phyloP scores from a whole-genome alignment of 2,329 filamentous ascomycete species.

The Tolypocladium album region DNA sequence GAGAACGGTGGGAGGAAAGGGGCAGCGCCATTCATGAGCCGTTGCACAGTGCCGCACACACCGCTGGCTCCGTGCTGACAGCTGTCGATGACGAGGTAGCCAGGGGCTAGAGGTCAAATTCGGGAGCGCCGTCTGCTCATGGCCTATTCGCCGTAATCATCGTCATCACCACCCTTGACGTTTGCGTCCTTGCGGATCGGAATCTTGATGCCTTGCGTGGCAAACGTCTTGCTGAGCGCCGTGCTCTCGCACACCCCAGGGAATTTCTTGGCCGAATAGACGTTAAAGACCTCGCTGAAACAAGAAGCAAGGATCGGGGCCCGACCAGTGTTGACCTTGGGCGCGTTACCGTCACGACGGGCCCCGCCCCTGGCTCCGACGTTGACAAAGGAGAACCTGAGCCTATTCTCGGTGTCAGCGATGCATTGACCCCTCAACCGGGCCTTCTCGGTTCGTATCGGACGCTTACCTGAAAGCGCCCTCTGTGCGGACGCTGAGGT shows the following conservation, averaged over 20 bases:
- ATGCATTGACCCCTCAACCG: background rate
- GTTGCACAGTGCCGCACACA: background rate
- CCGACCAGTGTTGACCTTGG: slow-evolving; percentile 57
- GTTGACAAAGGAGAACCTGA: slow-evolving; percentile 71
- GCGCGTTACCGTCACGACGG: slow-evolving; percentile 26
- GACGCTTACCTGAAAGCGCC: slow-evolving; percentile 67
- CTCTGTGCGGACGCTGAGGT: slow-evolving; percentile 88
- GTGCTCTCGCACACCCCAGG: slow-evolving; percentile 95
- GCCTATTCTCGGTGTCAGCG: slow-evolving; percentile 26
- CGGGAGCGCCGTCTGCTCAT: background rate
- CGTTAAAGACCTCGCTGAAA: slow-evolving; percentile 84
- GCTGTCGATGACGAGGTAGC: background rate
- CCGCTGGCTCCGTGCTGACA: background rate
- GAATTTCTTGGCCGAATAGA: slow-evolving; percentile 97
- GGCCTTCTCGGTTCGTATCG: background rate
- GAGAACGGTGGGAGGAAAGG: background rate
- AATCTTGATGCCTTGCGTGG: slow-evolving; percentile 90
- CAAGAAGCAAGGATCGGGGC: slow-evolving; percentile 75
- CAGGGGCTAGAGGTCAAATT: background rate
- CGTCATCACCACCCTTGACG: slow-evolving; percentile 39
- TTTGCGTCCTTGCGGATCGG: slow-evolving; percentile 82
- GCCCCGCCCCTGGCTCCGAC: slow-evolving; percentile 46
- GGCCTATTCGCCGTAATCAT: slow-evolving; percentile 28
- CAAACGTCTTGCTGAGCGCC: slow-evolving; percentile 81
- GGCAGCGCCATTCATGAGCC: too few species aligned